Evolutionary conservation across 805 yeast genomes (phyloP).

Genomic region (Metschnikowia koreensis): DNA sequence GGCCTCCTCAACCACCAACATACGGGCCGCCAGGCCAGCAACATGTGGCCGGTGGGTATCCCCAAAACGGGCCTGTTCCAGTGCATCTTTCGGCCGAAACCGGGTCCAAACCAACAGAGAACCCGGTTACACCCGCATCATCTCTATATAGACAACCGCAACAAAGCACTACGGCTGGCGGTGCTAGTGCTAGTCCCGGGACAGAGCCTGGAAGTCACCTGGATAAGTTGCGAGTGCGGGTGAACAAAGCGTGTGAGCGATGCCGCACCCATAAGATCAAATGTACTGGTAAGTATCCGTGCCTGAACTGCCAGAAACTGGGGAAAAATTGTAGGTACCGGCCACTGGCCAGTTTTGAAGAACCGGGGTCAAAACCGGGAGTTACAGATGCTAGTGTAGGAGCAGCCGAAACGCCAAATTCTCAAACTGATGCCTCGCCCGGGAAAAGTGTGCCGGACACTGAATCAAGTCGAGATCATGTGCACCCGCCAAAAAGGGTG

Average conservation of each 20-base stretch:
- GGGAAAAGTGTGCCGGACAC: background rate
- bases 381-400: too few relatives aligned
- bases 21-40: background rate
- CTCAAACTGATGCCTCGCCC: background rate
- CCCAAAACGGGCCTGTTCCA: background rate
- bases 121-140: too few relatives aligned
- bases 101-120: background rate
- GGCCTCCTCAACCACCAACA: background rate
- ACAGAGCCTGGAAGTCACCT: too few relatives aligned
- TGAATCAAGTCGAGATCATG: too few relatives aligned
- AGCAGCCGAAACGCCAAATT: too few relatives aligned
- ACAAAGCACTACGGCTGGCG: too few relatives aligned
- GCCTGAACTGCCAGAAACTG: slow-evolving; percentile 44
- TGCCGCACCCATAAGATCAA: slow-evolving; percentile 57
- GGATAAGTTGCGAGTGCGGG: slow-evolving; percentile 33
- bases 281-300: slow-evolving; percentile 55
- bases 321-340: slow-evolving; percentile 33
- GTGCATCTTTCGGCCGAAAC: background rate
- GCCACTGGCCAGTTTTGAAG: slow-evolving; percentile 1
- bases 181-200: too few relatives aligned
- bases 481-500: too few relatives aligned
- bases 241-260: slow-evolving; percentile 53
- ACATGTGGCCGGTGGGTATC: background rate
- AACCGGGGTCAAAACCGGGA: background rate
- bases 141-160: too few relatives aligned